Conservation (phyloP, 2,329 filamentous ascomycete species). For the Phaeosphaeriaceae sp. region DNA sequence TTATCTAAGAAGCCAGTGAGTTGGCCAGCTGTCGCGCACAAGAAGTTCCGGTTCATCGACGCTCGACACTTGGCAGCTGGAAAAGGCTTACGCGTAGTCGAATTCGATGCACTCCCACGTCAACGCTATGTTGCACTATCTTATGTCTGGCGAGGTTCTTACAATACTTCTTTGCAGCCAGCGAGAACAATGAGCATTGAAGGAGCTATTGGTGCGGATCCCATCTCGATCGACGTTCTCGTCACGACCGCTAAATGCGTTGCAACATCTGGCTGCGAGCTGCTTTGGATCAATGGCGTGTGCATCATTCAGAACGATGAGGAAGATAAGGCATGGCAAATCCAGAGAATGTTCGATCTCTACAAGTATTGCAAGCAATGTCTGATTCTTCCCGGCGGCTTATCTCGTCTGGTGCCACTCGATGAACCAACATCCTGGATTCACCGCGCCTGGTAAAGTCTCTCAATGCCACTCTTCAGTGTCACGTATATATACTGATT, state of each 20-base stretch:
- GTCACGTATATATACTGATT: background rate
- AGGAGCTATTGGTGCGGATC: slow-evolving; percentile 9
- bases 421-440: slow-evolving; percentile 25
- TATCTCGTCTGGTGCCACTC: slow-evolving; percentile 16
- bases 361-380: slow-evolving; percentile 20
- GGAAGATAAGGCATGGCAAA: slow-evolving; percentile 27
- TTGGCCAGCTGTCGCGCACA: background rate
- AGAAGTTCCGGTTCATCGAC: slow-evolving; percentile 12
- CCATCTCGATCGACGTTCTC: slow-evolving; percentile 10
- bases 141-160: slow-evolving; percentile 7
- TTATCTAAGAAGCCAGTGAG: background rate
- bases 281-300: slow-evolving; percentile 10
- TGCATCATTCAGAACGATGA: slow-evolving; percentile 11
- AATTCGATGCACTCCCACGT: slow-evolving; percentile 5
- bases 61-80: slow-evolving; percentile 4
- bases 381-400: slow-evolving; percentile 24
- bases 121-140: slow-evolving; percentile 5
- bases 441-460: slow-evolving; percentile 18
- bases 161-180: background rate
- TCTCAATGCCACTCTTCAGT: background rate
- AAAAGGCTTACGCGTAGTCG: slow-evolving; percentile 4
- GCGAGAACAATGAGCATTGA: slow-evolving; percentile 3
- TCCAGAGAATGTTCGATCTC: slow-evolving; percentile 23
- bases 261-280: slow-evolving; percentile 1
- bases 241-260: slow-evolving; percentile 3